phyloP scores from a whole-genome alignment of 2,329 filamentous ascomycete species.

The Leptographium procerum region DNA sequence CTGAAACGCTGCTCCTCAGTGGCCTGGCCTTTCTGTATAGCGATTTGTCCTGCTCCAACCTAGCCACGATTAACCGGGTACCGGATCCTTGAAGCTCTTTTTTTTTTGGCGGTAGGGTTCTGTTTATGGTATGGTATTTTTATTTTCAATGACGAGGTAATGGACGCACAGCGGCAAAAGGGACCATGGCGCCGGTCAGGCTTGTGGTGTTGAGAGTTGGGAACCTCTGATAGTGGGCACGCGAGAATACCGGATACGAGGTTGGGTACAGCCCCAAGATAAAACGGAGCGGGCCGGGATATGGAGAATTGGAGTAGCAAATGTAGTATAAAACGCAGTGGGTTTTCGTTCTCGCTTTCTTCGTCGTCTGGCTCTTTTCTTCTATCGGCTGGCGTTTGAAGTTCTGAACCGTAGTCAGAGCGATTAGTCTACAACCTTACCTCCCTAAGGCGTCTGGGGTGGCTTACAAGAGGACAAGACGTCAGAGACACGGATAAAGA shows the following conservation, averaged over 20 bases:
- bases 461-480: background rate
- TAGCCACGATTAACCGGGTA: background rate
- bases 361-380: background rate
- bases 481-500: background rate
- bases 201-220: background rate
- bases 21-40: background rate
- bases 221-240: background rate
- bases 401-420: background rate
- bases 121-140: background rate
- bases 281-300: background rate
- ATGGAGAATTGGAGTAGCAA: background rate
- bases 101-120: background rate
- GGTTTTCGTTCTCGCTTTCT: background rate
- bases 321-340: background rate
- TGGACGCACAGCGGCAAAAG: background rate
- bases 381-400: background rate
- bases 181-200: slow-evolving; percentile 4
- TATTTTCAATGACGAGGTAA: background rate
- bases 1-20: background rate
- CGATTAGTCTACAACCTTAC: background rate
- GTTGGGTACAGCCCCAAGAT: background rate
- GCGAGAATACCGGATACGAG: background rate
- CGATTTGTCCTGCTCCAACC: background rate
- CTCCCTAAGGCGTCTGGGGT: background rate
- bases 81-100: no score